phyloP scores from a whole-genome alignment of 148 eudicot genomes.

The Cornus suecica region DNA sequence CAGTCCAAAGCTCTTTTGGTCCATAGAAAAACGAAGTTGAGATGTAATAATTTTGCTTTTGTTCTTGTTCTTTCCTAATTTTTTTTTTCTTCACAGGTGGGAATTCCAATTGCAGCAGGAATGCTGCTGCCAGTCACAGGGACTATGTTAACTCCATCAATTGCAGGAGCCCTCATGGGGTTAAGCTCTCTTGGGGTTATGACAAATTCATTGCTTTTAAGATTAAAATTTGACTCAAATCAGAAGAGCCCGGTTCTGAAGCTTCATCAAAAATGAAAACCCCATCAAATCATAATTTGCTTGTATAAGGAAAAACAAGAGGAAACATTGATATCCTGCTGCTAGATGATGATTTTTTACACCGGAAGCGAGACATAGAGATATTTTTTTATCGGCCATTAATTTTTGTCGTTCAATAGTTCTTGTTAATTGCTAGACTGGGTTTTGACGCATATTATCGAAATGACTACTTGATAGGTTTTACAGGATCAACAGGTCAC shows the following conservation, averaged over 20 bases:
- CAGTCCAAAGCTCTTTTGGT: background rate
- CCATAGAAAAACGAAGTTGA: background rate
- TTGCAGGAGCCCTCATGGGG: constrained; percentile 97
- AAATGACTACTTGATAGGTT: no score
- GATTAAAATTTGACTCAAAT: constrained; percentile 51
- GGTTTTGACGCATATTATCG: no score
- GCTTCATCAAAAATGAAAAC: constrained; percentile 16
- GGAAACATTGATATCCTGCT: constrained; percentile 23
- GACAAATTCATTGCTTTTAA: constrained; percentile 82
- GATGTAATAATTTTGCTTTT: background rate
- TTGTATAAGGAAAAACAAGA: constrained; percentile 30
- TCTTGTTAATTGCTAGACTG: background rate
- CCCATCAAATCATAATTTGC: constrained; percentile 32
- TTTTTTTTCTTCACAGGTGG: constrained; percentile 32
- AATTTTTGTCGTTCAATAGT: background rate
- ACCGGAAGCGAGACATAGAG: background rate
- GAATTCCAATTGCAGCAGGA: constrained; percentile 94
- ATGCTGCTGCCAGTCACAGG: constrained; percentile 79
- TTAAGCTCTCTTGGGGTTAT: constrained; percentile 89
- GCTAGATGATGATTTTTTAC: background rate
- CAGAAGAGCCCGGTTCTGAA: constrained; percentile 17
- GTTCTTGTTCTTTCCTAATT: background rate
- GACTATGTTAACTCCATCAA: constrained; percentile 84
- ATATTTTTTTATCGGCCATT: background rate
- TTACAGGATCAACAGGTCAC: no score